Base-by-base conservation (phyloP, 371 early-diverging fungal genomes). In the Pancytospora philotis region DNA sequence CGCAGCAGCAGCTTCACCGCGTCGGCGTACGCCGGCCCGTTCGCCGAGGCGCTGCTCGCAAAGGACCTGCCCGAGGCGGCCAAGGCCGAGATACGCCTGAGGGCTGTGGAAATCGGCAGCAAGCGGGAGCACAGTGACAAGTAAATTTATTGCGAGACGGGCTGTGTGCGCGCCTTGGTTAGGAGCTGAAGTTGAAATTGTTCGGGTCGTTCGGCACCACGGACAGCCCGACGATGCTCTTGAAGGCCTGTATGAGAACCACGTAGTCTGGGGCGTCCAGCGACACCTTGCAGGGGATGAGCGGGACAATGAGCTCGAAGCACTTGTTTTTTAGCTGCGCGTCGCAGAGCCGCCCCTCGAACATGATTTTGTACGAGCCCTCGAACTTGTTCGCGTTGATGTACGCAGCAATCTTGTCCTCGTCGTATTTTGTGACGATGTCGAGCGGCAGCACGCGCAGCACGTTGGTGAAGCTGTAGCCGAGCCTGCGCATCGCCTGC, bases 331-430 rank as follows among this genome's bases (percentile, higher is more conserved):
- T 69, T 8, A 31, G 49, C 22, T 52, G 55, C 49, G 34, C 25
- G 19, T n/a, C 27, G 51, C 31, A 67, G 37, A 69, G 48, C 34
- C 57, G 50, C 28, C 48, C 69, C 30, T 73, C 65, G 60, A 60
- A 73, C 25, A 53, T 28, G 39, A 73, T 73, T 51, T 63, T 73
- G 31, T 52, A 73, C 37, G 58, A 52, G 34, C 58, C 49, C n/a
- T 34, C 28, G 2, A 62, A 49, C 13, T 28, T 32, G 31, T 19
- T 48, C 16, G 37, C 36, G 8, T 19, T n/a, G 1, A 73, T 27
- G 3, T 35, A 19, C 31, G 53, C 58, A 10, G 19, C 41, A 4
- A 68, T 53, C 6, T 28, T 32, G 13, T 35, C 51, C 8, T 32
- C 58, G n/a, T 73, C 61, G 38, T 62, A 69, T 25, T 6, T 50